Evolutionary conservation across 805 yeast species (phyloP), one percentile per base, ranked within the genome.

Genomic region (Hanseniaspora clermontiae): DNA sequence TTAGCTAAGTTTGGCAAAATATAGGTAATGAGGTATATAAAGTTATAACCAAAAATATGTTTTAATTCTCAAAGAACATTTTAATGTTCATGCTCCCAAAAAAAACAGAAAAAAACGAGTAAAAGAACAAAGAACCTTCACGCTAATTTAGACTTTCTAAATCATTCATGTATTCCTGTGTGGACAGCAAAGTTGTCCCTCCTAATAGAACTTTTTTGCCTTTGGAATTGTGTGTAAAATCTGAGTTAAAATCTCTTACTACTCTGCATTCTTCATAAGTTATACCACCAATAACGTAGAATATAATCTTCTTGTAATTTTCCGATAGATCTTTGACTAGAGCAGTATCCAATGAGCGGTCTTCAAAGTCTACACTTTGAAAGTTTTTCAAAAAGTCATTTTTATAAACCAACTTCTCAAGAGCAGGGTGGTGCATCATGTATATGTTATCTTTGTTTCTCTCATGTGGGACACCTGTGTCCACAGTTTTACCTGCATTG

Each of bases 181-280:
- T 76, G 58, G 75, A 80, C 42, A 76, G 63, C 4, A 83, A 70
- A n/a, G 76, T 68, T 1, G 88, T 81, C 34, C 96, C 89, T 9
- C 98, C 98, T n/a, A 90, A 70, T 1, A 88, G 75, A 15, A 87
- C 73, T 60, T 87, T 78, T 47, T 85, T 74, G 10, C 78, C 80
- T 31, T 39, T 39, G 10, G 38, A 24, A 38, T 77, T 77, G 43
- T 66, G 63, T 20, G 54, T 59, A 64, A 64, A 64, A 27, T 79
- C 72, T 32, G 70, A 70, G 64, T 84, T 83, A 60, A 89, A 74
- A 59, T 88, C 86, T 55, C 84, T 80, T 5, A 90, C 80, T 27
- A 89, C 70, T 59, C 96, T 77, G 0, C 95, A 87, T 67, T 93
- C 99, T 68, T 91, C 97, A 66, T 80, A 88, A 0, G 97, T 91